phyloP scores from a whole-genome alignment of 176 grass and related monocot genomes.

The Cenchrus americanus region DNA sequence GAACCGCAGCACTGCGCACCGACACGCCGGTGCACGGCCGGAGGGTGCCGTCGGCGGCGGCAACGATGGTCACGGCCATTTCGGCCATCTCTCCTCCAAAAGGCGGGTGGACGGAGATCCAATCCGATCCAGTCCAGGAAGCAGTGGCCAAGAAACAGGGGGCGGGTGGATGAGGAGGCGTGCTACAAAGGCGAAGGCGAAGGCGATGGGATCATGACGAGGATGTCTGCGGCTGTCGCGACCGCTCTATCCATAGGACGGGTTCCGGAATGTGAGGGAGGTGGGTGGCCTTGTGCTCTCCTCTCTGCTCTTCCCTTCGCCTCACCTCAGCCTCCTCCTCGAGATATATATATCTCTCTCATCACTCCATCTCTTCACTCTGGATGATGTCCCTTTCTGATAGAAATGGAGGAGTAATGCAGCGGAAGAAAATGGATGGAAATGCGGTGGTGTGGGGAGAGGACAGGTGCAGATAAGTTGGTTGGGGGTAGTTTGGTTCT shows the following conservation, averaged over 20 bases:
- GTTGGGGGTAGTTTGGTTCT: conserved; percentile 24
- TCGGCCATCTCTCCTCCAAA: conserved; percentile 47
- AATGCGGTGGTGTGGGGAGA: conserved; percentile 13
- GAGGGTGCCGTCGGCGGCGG: conserved; percentile 30
- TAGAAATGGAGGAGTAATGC: conserved; percentile 4
- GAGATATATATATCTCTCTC: conserved; percentile 6
- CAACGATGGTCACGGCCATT: conserved; percentile 58
- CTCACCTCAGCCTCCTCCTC: conserved; percentile 4
- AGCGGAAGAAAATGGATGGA: neutral
- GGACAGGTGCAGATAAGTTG: conserved; percentile 43
- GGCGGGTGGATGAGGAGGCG: conserved; percentile 7
- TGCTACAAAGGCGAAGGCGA: conserved; percentile 54
- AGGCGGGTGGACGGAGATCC: conserved; percentile 36
- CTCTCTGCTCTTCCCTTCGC: conserved; percentile 3
- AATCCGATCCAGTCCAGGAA: conserved; percentile 45
- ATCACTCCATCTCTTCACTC: neutral
- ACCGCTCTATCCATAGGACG: conserved; percentile 53
- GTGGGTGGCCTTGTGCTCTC: conserved; percentile 23
- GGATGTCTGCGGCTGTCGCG: conserved; percentile 58
- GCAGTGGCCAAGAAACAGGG: conserved; percentile 23
- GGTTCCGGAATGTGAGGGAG: conserved; percentile 9
- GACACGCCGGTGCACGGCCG: conserved; percentile 53
- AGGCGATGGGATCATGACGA: conserved; percentile 46
- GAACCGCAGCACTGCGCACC: neutral
- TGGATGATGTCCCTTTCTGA: conserved; percentile 12